Evolutionary conservation across 2,329 filamentous ascomycete species (phyloP).

Genomic region (Ambrosiella cleistominuta): DNA sequence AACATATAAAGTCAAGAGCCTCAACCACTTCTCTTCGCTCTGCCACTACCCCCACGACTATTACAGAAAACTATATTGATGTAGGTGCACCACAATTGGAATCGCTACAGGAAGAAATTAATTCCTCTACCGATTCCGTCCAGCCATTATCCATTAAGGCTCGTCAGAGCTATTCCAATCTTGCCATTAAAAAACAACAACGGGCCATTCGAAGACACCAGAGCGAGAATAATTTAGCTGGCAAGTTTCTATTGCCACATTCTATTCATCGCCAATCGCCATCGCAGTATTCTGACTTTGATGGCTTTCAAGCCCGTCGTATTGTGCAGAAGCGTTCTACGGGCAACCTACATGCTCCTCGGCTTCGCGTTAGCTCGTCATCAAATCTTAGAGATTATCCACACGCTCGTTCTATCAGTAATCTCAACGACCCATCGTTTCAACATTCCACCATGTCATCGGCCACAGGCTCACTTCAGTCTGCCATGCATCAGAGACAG

Average conservation of each 20-base stretch:
- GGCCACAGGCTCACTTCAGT: no score
- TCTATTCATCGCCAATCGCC: neutral
- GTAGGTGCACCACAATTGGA: no score
- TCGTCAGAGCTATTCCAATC: neutral
- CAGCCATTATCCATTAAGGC: neutral
- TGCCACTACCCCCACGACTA: no score
- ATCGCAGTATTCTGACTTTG: neutral
- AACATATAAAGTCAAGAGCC: no score
- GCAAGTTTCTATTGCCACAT: neutral
- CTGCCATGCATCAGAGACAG: no score
- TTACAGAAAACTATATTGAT: no score
- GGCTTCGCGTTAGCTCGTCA: no score
- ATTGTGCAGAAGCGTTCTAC: neutral
- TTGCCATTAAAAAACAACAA: neutral
- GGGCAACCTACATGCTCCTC: neutral
- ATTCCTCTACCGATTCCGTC: neutral
- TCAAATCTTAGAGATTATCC: neutral
- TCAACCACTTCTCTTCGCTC: no score
- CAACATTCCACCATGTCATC: no score
- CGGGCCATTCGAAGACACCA: neutral
- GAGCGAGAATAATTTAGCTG: neutral
- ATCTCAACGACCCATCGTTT: neutral
- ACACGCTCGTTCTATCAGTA: neutral
- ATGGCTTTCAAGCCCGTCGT: neutral
- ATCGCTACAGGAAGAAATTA: no score